Conservation (phyloP, 345 rosid genomes). For the Murraya paniculata region DNA sequence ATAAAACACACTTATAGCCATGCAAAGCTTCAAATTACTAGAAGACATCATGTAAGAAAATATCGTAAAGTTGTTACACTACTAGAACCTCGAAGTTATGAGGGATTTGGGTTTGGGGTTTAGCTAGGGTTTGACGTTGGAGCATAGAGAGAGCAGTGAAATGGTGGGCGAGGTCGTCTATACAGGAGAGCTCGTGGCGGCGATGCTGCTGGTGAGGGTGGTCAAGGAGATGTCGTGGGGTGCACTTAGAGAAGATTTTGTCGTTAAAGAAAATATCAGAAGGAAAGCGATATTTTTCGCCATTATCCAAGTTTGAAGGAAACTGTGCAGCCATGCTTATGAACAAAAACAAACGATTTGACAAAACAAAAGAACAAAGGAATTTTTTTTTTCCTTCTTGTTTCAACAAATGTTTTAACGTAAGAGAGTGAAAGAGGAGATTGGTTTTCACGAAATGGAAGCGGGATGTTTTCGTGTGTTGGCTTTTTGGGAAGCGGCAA, state of each 20-base stretch:
- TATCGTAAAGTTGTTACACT: background rate
- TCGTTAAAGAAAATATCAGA: conserved; percentile 31
- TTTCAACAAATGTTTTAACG: too few species aligned
- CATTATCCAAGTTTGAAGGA: conserved; percentile 39
- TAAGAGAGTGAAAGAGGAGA: background rate
- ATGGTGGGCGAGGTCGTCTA: conserved; percentile 30
- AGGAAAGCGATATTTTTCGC: conserved; percentile 32
- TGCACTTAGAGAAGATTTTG: conserved; percentile 13
- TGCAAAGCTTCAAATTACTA: conserved; percentile 8
- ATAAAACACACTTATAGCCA: background rate
- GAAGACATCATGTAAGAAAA: background rate
- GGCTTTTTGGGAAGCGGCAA: background rate
- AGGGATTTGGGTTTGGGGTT: background rate
- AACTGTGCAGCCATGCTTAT: conserved; percentile 25
- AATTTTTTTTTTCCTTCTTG: background rate
- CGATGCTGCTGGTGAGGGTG: background rate
- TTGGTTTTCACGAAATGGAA: background rate
- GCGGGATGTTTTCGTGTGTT: background rate
- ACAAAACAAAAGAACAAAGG: background rate
- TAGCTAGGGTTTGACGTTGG: conserved; percentile 7
- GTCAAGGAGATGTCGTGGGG: background rate
- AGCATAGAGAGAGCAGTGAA: conserved; percentile 31
- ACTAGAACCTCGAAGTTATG: conserved; percentile 18
- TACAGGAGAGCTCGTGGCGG: conserved; percentile 16
- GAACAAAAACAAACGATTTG: background rate